These are phyloP conservation scores for Ramalina intermedia DNA, from an alignment of 495 filamentous ascomycete species.

Conservation along the genomic window DNA sequence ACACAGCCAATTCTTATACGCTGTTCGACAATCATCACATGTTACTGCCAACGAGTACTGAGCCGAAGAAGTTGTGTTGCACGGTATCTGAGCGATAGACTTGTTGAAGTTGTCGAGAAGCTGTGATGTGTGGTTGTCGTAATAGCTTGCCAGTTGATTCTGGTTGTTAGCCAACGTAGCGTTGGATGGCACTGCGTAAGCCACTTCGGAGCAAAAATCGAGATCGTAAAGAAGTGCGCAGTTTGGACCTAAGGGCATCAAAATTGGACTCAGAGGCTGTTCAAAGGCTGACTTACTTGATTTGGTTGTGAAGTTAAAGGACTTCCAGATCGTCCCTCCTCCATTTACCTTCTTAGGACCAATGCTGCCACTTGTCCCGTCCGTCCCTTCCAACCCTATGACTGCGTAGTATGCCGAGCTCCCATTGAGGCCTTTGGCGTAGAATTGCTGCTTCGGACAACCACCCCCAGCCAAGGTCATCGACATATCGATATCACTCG, in stretches of 20 bases:
- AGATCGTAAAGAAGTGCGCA: constrained; percentile 78
- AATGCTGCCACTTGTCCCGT: constrained; percentile 32
- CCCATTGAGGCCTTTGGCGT: constrained; percentile 54
- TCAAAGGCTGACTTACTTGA: constrained; percentile 36
- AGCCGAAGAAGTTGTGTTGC: constrained; percentile 52
- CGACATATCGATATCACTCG: constrained; percentile 35
- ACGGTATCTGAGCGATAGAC: constrained; percentile 70
- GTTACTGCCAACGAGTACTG: constrained; percentile 67
- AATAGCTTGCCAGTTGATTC: constrained; percentile 42
- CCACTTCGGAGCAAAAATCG: constrained; percentile 67
- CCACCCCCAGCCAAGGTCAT: constrained; percentile 55
- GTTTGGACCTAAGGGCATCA: constrained; percentile 39
- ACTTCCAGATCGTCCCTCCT: constrained; percentile 56
- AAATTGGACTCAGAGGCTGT: constrained; percentile 3
- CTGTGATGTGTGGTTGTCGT: constrained; percentile 46
- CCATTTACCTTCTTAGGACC: constrained; percentile 25
- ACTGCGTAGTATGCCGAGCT: constrained; percentile 57
- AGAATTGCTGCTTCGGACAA: constrained; percentile 72
- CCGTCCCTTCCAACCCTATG: constrained; percentile 45
- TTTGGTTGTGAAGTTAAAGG: constrained; percentile 61
- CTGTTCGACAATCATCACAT: constrained; percentile 60
- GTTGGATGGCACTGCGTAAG: constrained; percentile 82
- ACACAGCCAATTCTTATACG: constrained; percentile 92
- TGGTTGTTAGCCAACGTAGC: constrained; percentile 30
- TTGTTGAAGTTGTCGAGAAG: constrained; percentile 66